These are phyloP conservation scores for Emydomyces testavorans DNA, from an alignment of 2,329 filamentous ascomycete genomes.

Conservation along the genomic window DNA sequence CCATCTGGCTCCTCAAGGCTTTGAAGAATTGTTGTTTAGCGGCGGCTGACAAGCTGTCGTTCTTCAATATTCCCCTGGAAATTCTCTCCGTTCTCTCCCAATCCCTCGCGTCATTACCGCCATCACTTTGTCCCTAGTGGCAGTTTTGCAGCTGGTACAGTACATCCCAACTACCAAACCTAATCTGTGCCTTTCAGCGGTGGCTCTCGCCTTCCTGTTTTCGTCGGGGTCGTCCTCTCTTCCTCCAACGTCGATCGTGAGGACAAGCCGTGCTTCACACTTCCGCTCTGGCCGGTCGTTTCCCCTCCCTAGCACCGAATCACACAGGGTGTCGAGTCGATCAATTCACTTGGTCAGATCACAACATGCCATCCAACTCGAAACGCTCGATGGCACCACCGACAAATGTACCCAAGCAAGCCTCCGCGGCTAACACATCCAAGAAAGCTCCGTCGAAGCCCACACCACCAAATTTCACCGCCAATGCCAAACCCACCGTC, in stretches of 20 bases:
- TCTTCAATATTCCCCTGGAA: not conserved
- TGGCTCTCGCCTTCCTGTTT: constrained; percentile 4
- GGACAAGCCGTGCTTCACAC: not conserved
- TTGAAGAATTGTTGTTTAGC: not conserved
- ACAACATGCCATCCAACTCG: constrained; percentile 17
- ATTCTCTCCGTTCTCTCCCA: not conserved
- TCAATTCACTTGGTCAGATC: constrained; percentile 2
- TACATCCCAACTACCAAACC: constrained; percentile 4
- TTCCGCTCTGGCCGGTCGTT: not conserved
- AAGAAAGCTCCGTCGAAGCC: constrained; percentile 11
- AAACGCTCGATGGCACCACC: constrained; percentile 17
- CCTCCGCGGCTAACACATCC: constrained; percentile 2
- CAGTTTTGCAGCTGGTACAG: constrained; percentile 2
- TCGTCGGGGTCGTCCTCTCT: not conserved
- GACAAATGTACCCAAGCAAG: constrained; percentile 11
- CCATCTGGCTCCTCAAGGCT: not conserved
- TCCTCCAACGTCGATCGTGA: not conserved
- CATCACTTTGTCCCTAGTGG: constrained; percentile 2
- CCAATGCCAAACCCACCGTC: constrained; percentile 3
- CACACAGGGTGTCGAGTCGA: not conserved
- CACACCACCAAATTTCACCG: constrained; percentile 5
- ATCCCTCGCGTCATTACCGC: not conserved
- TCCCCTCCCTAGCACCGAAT: not conserved
- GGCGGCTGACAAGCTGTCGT: not conserved
- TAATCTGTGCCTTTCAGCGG: not conserved